These are phyloP conservation scores for Yarrowia sp. DNA, from an alignment of 805 yeast genomes.

Conservation along the genomic window DNA sequence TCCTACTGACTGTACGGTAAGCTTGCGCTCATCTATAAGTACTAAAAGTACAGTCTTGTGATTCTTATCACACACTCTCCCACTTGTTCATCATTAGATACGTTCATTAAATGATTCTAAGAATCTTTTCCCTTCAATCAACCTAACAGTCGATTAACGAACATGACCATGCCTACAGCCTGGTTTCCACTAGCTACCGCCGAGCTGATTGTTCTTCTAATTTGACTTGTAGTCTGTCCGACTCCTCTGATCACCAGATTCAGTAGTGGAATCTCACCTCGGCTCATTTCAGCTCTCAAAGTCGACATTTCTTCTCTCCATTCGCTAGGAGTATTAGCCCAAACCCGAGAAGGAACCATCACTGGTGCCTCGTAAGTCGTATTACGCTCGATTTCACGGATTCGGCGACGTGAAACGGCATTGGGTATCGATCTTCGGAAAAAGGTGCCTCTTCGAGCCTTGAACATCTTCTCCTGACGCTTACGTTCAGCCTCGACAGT, in stretches of 20 bases:
- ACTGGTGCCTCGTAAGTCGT: conserved; percentile 9
- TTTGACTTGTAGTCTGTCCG: background rate
- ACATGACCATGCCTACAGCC: conserved; percentile 16
- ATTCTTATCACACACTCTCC: no score
- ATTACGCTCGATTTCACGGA: conserved; percentile 23
- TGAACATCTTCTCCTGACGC: conserved; percentile 21
- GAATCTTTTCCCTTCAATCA: background rate
- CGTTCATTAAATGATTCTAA: conserved; percentile 6
- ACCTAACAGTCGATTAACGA: conserved; percentile 2
- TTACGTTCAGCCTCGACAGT: conserved; percentile 31
- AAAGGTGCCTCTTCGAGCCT: conserved; percentile 21
- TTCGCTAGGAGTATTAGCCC: conserved; percentile 28
- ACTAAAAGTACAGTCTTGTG: no score
- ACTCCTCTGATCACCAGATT: conserved; percentile 1
- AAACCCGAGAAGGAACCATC: conserved; percentile 21
- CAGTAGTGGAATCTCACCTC: conserved; percentile 3
- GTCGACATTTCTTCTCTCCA: conserved; percentile 29
- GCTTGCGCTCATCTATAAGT: no score
- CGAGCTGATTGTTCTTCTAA: background rate
- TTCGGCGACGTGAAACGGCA: conserved; percentile 21
- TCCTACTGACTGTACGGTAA: no score
- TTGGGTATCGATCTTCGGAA: conserved; percentile 33
- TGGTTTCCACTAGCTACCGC: conserved; percentile 2
- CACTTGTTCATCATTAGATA: background rate
- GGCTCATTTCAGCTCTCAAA: conserved; percentile 12